These are phyloP conservation scores for Austroboletus olivaceoglutinosus DNA, from an alignment of 1,284 basidiomycete genomes.

Conservation along the genomic window DNA sequence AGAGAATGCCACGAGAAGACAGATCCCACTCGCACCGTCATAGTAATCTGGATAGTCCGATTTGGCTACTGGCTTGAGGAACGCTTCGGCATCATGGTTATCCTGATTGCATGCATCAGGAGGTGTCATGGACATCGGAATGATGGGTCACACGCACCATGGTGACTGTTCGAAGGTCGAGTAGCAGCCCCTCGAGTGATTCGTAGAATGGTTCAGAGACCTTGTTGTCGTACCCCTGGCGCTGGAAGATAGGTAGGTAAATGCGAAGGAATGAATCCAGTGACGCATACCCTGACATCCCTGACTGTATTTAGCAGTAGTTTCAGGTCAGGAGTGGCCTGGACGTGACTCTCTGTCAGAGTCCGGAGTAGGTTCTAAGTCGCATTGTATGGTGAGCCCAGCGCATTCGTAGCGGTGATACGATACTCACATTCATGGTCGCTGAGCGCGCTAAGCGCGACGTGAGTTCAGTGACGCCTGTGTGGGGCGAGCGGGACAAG, in stretches of 20 bases:
- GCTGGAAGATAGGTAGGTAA: constrained; percentile 36
- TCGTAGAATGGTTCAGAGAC: constrained; percentile 89
- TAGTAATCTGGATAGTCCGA: constrained; percentile 89
- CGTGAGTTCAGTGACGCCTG: constrained; percentile 27
- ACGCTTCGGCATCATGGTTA: constrained; percentile 85
- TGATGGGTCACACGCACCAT: constrained; percentile 51
- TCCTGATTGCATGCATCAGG: constrained; percentile 49
- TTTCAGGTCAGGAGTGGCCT: constrained; percentile 62
- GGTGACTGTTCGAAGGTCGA: constrained; percentile 77
- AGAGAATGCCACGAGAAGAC: constrained; percentile 3
- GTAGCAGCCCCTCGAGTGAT: constrained; percentile 81
- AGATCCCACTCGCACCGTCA: constrained; percentile 56
- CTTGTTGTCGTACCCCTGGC: constrained; percentile 64
- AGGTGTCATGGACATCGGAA: constrained; percentile 1
- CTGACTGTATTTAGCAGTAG: constrained; percentile 71
- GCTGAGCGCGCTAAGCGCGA: constrained; percentile 30
- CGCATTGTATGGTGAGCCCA: constrained; percentile 12
- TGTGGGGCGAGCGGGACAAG: constrained; percentile 33
- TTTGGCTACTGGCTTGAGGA: constrained; percentile 85
- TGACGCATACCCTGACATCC: constrained; percentile 61
- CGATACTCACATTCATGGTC: constrained; percentile 24
- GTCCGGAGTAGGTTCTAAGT: constrained; percentile 73
- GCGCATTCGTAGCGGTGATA: background rate
- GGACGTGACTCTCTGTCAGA: constrained; percentile 65
- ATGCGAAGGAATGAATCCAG: background rate